phyloP scores from a whole-genome alignment of 805 yeast species.

The Wickerhamomyces chambardii region DNA sequence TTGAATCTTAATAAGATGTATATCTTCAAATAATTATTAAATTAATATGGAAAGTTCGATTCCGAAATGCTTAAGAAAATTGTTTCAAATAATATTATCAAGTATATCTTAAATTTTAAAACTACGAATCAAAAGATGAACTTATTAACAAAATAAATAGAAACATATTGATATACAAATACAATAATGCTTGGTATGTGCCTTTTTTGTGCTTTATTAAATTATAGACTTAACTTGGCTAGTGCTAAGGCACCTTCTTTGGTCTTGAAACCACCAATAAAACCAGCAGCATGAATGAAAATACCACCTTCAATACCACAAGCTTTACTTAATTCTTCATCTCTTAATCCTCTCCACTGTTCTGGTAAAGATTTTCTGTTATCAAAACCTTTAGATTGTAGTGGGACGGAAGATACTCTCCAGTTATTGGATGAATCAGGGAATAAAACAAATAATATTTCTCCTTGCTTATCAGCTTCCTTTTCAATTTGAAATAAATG shows the following conservation, averaged over 20 bases:
- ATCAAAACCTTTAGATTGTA: slow-evolving; percentile 67
- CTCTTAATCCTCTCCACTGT: slow-evolving; percentile 93
- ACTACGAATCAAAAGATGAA: too few relatives aligned
- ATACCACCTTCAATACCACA: slow-evolving; percentile 84
- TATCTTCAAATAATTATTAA: too few relatives aligned
- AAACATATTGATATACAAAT: too few relatives aligned
- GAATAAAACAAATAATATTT: slow-evolving; percentile 70
- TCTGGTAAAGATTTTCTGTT: slow-evolving; percentile 86
- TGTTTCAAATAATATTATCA: too few relatives aligned
- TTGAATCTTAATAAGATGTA: too few relatives aligned
- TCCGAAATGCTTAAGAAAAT: too few relatives aligned
- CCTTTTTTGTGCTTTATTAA: too few relatives aligned
- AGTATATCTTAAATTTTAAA: too few relatives aligned
- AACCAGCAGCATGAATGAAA: slow-evolving; percentile 94
- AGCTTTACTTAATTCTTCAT: slow-evolving; percentile 62
- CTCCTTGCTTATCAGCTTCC: slow-evolving; percentile 42
- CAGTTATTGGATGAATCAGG: slow-evolving; percentile 62
- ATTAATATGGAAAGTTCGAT: too few relatives aligned
- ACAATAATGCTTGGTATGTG: too few relatives aligned
- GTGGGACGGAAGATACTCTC: slow-evolving; percentile 91
- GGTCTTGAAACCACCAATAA: slow-evolving; percentile 89
- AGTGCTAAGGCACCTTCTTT: slow-evolving; percentile 69
- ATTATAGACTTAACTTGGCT: slow-evolving; percentile 57
- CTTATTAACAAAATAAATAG: too few relatives aligned
- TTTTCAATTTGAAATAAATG: slow-evolving; percentile 73